A percentile compares a stretch with the other conserved stretches of the same genome.
Evolutionary conservation across 306 rosid genomes (phyloP).

Genomic region (Rosa rugosa): DNA sequence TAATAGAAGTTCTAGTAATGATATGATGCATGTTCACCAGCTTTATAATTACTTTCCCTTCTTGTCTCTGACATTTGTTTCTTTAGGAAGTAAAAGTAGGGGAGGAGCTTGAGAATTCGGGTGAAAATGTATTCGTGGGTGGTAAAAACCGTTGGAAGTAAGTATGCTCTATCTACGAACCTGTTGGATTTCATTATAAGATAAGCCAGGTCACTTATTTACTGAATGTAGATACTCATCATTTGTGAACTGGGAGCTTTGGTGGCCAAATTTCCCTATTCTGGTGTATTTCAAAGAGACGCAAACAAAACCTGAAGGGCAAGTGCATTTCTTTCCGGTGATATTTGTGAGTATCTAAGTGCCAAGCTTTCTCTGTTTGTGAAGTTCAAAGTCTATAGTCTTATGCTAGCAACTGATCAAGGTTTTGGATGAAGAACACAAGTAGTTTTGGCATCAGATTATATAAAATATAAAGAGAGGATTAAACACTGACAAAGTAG

Average conservation of each 20-base stretch:
- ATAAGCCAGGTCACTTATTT: constrained; percentile 25
- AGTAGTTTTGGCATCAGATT: neutral
- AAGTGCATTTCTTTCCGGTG: constrained; percentile 90
- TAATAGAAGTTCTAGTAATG: neutral
- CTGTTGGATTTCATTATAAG: constrained; percentile 4
- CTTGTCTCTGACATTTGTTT: constrained; percentile 15
- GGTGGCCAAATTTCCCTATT: constrained; percentile 97
- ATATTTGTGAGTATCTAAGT: constrained; percentile 67
- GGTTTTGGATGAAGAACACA: neutral
- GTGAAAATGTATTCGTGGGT: constrained; percentile 91
- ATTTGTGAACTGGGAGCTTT: constrained; percentile 95
- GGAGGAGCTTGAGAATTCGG: constrained; percentile 79
- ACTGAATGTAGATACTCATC: constrained; percentile 65
- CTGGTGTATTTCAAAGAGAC: constrained; percentile 92
- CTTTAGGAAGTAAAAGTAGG: constrained; percentile 89
- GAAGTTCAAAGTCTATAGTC: neutral
- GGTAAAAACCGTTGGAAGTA: constrained; percentile 98
- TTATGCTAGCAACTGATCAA: constrained; percentile 8
- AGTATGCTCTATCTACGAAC: constrained; percentile 25
- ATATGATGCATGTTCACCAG: neutral
- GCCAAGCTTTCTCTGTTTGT: neutral
- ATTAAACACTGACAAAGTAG: neutral
- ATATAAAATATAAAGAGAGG: neutral
- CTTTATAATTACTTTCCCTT: neutral
- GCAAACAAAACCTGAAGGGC: constrained; percentile 96